Evolutionary conservation across 2,329 filamentous ascomycete genomes (phyloP), one percentile per base, ranked within the genome.

Genomic region (Clarireedia monteithiana): DNA sequence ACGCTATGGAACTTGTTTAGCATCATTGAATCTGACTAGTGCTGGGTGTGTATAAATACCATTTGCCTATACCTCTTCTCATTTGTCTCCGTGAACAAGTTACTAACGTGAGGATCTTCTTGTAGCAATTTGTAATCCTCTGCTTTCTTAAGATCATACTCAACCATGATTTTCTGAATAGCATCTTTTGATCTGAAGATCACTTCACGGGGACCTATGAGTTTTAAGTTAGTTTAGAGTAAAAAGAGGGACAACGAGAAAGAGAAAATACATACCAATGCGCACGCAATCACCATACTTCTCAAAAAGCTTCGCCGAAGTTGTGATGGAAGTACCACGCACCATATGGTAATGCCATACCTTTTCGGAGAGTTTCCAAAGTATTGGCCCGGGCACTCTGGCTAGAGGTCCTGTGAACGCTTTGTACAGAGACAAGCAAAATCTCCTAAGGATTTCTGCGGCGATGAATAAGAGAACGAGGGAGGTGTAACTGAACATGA

Each of bases 271-370:
- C 59, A 48, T 46, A 61, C 61, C 55, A 49, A 62, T 50, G 45
- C 59, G 49, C 15, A 63, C 58, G 2, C 61, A 55, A 40, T 59
- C 53, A 23, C 61, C 61, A 48, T 63, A 63, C 39, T 60, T 63
- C 15, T 57, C 39, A 30, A 61, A 55, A 6, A 60, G 30, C 6
- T 10, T 45, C 4, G 53, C 55, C 0, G 48, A 36, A 17, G 44
- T 26, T 38, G 56, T 59, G 51, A 60, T 58, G n/a, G 48, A n/a
- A 5, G 56, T 54, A 2, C 58, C 61, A 24, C 53, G 60, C n/a
- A 63, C 38, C 14, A 49, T 50, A 10, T 59, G 46, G 14, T 59
- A 53, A 5, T 55, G 48, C 61, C 59, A 63, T 30, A 58, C 57
- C 6, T 52, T 42, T 6, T 46, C 7, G 15, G 58, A 55, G 15